Conservation (phyloP, 805 yeast genomes). For the Wickerhamomyces subpelliculosus region DNA sequence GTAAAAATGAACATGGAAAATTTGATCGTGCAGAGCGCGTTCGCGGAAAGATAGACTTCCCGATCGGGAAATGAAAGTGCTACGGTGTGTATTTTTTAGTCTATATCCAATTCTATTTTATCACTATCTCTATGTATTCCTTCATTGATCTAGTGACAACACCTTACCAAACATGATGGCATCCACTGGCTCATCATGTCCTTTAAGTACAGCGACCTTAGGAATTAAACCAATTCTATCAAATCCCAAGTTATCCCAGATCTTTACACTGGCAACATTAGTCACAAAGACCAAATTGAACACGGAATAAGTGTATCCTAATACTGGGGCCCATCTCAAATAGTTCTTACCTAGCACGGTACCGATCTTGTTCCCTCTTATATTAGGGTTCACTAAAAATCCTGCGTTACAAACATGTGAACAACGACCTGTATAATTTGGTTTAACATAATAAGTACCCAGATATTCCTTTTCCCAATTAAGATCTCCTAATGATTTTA, state of each 20-base stretch:
- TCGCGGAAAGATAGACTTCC: constrained; percentile 1
- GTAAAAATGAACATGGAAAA: not conserved
- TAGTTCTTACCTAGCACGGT: constrained; percentile 61
- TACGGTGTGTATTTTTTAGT: not conserved
- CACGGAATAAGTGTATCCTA: constrained; percentile 79
- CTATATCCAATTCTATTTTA: too few species aligned
- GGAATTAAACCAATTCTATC: constrained; percentile 70
- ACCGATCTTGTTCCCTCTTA: constrained; percentile 69
- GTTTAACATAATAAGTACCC: constrained; percentile 78
- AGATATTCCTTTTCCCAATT: constrained; percentile 45
- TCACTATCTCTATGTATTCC: too few species aligned
- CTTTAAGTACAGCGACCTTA: constrained; percentile 69
- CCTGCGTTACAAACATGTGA: constrained; percentile 88
- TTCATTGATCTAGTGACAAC: too few species aligned
- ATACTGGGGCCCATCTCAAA: constrained; percentile 61
- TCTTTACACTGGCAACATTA: constrained; percentile 63
- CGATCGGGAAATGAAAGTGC: not conserved
- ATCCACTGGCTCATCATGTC: constrained; percentile 55
- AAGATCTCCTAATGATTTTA: constrained; percentile 16
- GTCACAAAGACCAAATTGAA: constrained; percentile 84
- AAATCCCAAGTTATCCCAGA: constrained; percentile 84
- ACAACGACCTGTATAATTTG: constrained; percentile 80
- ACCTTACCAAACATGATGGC: constrained; percentile 76
- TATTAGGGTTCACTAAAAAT: constrained; percentile 54
- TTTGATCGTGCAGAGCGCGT: too few species aligned